phyloP scores from a whole-genome alignment of 345 rosid species.

The Hibiscus syriacus region DNA sequence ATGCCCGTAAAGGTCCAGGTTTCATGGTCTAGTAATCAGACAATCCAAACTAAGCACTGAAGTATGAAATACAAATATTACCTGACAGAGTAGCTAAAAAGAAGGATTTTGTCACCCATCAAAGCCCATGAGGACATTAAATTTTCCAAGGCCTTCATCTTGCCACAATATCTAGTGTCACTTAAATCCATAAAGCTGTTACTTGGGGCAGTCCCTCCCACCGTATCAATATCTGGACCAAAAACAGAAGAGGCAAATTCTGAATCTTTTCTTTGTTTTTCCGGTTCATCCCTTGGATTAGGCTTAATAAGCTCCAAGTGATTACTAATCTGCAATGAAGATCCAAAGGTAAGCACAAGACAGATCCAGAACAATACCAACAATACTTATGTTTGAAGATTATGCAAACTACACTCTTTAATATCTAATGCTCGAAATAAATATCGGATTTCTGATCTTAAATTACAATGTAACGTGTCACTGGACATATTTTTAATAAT shows the following conservation, averaged over 20 bases:
- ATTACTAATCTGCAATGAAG: slow-evolving; percentile 62
- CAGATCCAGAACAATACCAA: background rate
- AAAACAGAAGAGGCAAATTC: slow-evolving; percentile 82
- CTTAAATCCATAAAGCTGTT: slow-evolving; percentile 84
- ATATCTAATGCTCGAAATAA: background rate
- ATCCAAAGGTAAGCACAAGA: background rate
- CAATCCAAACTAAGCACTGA: background rate
- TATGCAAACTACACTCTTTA: background rate
- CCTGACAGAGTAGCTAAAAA: slow-evolving; percentile 96
- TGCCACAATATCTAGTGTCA: slow-evolving; percentile 80
- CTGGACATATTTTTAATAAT: background rate
- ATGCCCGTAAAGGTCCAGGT: background rate
- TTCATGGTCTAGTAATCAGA: background rate
- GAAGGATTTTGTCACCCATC: slow-evolving; percentile 88
- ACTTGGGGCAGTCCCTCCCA: slow-evolving; percentile 63
- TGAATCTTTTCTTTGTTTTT: slow-evolving; percentile 82
- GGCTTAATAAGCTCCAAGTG: slow-evolving; percentile 96
- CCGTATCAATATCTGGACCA: slow-evolving; percentile 67
- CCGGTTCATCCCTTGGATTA: slow-evolving; percentile 77
- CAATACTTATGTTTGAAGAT: background rate
- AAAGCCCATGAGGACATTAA: slow-evolving; percentile 71
- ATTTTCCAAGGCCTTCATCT: slow-evolving; percentile 85
- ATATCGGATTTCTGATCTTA: background rate
- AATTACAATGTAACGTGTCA: background rate
- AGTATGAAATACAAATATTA: slow-evolving; percentile 14